These are phyloP conservation scores for Pouteria glomerata DNA, from an alignment of 148 eudicot genomes.

Conservation along the genomic window DNA sequence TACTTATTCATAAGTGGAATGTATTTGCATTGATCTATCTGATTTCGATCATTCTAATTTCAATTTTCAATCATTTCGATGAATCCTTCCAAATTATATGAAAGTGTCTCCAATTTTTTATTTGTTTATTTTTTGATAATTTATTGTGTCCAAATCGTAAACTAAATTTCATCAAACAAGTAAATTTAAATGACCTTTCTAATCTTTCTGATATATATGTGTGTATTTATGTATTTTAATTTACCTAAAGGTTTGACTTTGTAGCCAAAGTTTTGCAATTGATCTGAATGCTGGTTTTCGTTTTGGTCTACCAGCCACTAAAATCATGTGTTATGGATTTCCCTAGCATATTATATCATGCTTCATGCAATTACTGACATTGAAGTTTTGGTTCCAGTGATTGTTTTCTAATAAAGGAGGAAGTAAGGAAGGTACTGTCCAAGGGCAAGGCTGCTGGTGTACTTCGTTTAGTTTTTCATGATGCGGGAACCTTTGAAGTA, in stretches of 20 bases:
- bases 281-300: background rate
- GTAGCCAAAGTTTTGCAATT: background rate
- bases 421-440: constrained; percentile 66
- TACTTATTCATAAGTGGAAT: background rate
- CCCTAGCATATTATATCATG: background rate
- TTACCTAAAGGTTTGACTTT: background rate
- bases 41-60: background rate
- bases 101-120: too few species aligned
- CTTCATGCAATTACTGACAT: background rate
- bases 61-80: background rate
- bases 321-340: background rate
- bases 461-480: constrained; percentile 95
- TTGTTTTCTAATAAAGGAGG: constrained; percentile 45
- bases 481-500: constrained; percentile 86
- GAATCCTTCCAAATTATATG: background rate
- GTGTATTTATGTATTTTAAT: background rate
- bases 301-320: background rate
- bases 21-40: background rate
- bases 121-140: too few species aligned
- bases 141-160: too few species aligned
- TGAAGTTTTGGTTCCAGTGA: constrained; percentile 37
- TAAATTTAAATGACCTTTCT: too few species aligned
- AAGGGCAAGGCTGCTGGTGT: constrained; percentile 92
- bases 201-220: background rate
- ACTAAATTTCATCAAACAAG: too few species aligned